These are phyloP conservation scores for Globisporangium ultimum DNA, from an alignment of 352 stramenopile species.

Conservation along the genomic window DNA sequence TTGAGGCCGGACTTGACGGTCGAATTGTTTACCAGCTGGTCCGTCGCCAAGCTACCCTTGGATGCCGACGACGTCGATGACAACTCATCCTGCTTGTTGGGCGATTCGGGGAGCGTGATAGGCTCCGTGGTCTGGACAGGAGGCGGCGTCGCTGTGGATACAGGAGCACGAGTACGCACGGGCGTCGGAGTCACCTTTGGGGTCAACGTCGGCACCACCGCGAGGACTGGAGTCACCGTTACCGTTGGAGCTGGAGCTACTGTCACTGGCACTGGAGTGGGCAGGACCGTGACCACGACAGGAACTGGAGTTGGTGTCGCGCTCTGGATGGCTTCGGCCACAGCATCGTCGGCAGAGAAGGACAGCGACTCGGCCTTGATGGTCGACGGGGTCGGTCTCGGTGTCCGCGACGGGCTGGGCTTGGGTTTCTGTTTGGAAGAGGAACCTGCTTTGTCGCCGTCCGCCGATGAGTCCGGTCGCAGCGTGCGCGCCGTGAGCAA, in stretches of 20 bases:
- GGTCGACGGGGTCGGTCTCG: neutral
- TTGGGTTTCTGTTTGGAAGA: no score
- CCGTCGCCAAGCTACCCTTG: neutral
- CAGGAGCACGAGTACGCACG: neutral
- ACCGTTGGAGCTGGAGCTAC: neutral
- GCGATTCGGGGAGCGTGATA: neutral
- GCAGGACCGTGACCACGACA: neutral
- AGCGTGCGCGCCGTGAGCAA: slow-evolving; percentile 8
- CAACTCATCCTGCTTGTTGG: neutral
- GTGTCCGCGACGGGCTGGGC: no score
- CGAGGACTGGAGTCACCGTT: neutral
- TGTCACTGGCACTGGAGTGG: neutral
- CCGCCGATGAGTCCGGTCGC: slow-evolving; percentile 1
- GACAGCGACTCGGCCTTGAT: slow-evolving; percentile 1
- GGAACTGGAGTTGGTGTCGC: slow-evolving; percentile 6
- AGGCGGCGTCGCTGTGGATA: neutral
- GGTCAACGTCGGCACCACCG: neutral
- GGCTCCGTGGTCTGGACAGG: slow-evolving; percentile 10
- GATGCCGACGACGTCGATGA: slow-evolving; percentile 5
- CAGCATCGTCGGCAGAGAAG: slow-evolving; percentile 15
- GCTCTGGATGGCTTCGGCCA: slow-evolving; percentile 13
- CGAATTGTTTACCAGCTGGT: slow-evolving; percentile 10
- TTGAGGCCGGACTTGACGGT: slow-evolving; percentile 19
- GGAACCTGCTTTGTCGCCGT: no score
- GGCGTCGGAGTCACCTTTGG: neutral